Percentiles rank a stretch among this genome's conserved stretches.
Evolutionary conservation across 108 stramenopile genomes (phyloP).

Genomic region (Stephanodiscus triporus): DNA sequence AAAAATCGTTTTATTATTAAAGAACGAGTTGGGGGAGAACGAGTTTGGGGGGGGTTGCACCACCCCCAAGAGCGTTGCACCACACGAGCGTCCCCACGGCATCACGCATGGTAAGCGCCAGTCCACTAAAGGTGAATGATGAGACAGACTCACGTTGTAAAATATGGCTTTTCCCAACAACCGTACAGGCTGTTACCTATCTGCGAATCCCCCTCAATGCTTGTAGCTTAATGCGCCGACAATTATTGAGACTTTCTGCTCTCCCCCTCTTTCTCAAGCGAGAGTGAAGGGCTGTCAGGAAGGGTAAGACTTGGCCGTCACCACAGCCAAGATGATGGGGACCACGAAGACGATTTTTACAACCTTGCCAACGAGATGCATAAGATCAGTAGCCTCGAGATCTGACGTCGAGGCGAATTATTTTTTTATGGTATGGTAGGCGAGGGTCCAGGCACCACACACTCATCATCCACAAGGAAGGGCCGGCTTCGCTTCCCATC

Average conservation of each 20-base stretch:
- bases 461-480: no score
- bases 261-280: constrained; percentile 9
- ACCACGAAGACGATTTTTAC: constrained; percentile 52
- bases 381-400: constrained; percentile 24
- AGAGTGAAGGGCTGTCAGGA: constrained; percentile 55
- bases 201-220: no score
- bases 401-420: constrained; percentile 28
- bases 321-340: constrained; percentile 65
- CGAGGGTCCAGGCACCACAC: no score
- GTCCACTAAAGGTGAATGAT: no score
- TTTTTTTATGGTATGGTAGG: constrained; percentile 21
- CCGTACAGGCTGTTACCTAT: background rate
- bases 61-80: no score
- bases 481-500: no score
- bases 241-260: constrained; percentile 1
- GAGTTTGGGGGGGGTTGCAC: background rate
- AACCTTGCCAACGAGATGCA: constrained; percentile 21
- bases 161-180: no score
- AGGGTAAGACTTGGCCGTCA: constrained; percentile 56
- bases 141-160: constrained; percentile 11
- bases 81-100: background rate
- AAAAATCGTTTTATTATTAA: no score
- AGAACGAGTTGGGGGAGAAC: background rate
- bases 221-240: no score
- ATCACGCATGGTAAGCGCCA: background rate